These are phyloP conservation scores for Volvariella volvacea DNA, from an alignment of 1,284 basidiomycete species.

Conservation along the genomic window DNA sequence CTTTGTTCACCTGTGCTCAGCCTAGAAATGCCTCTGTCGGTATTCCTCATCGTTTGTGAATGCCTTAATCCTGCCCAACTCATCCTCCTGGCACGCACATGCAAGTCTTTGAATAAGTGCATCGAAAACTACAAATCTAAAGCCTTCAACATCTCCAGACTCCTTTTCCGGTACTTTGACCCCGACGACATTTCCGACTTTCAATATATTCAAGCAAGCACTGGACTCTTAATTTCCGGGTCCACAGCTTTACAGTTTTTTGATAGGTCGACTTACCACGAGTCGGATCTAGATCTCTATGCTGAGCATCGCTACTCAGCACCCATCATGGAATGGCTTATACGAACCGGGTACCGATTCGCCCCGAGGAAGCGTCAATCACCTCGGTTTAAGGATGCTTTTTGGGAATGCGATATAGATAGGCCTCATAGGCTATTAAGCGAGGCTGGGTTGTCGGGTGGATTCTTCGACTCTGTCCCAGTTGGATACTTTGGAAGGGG, in stretches of 20 bases:
- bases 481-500: slow-evolving; percentile 10
- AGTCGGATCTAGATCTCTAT: slow-evolving; percentile 44
- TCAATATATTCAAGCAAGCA: slow-evolving; percentile 35
- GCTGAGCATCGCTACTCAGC: slow-evolving; percentile 19
- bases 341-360: slow-evolving; percentile 1
- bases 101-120: too few relatives aligned
- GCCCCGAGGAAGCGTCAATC: neutral
- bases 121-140: slow-evolving; percentile 13
- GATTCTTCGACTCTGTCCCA: neutral
- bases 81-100: too few relatives aligned
- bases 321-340: slow-evolving; percentile 5
- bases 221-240: slow-evolving; percentile 40
- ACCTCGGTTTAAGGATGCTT: neutral
- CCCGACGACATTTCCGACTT: slow-evolving; percentile 19
- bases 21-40: too few relatives aligned
- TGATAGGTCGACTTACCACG: slow-evolving; percentile 32
- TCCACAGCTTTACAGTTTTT: slow-evolving; percentile 45
- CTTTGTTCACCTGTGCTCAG: too few relatives aligned
- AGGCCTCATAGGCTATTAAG: too few relatives aligned
- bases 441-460: neutral
- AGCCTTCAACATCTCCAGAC: slow-evolving; percentile 13
- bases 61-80: too few relatives aligned
- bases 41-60: too few relatives aligned
- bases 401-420: too few relatives aligned
- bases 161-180: slow-evolving; percentile 16